phyloP scores from a whole-genome alignment of 2,329 filamentous ascomycete species.

The Fusarium falciforme region DNA sequence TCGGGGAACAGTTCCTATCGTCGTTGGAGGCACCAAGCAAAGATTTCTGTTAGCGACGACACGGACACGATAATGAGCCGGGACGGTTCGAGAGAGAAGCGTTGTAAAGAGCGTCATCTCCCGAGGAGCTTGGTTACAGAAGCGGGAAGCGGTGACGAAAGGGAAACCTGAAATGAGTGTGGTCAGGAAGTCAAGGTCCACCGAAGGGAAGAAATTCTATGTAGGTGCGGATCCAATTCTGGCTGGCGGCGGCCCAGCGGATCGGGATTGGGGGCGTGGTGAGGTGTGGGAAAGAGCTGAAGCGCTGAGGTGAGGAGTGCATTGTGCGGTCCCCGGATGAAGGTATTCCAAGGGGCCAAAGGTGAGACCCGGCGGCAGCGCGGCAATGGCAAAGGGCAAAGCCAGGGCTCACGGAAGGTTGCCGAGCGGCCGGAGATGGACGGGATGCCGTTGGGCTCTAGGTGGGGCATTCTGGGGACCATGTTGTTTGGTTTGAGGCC shows the following conservation, averaged over 20 bases:
- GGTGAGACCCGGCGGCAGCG: constrained; percentile 23
- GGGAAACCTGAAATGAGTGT: constrained; percentile 17
- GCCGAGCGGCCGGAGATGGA: constrained; percentile 43
- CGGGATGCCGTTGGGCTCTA: constrained; percentile 30
- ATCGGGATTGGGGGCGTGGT: constrained; percentile 35
- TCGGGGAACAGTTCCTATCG: constrained; percentile 2
- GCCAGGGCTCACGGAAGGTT: constrained; percentile 38
- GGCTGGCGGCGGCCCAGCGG: constrained; percentile 41
- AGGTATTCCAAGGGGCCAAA: constrained; percentile 16
- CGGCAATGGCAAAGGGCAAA: constrained; percentile 11
- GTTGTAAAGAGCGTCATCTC: constrained; percentile 12
- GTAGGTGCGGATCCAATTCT: constrained; percentile 29
- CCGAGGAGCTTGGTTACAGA: constrained; percentile 21
- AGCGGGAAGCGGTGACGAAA: constrained; percentile 35
- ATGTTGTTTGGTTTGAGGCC: constrained; percentile 15
- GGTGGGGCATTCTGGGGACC: constrained; percentile 13
- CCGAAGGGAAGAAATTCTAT: constrained; percentile 13
- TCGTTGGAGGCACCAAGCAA: not conserved
- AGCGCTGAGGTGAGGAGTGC: constrained; percentile 12
- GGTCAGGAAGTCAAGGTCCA: constrained; percentile 10
- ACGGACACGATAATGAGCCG: constrained; percentile 44
- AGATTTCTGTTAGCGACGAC: constrained; percentile 7
- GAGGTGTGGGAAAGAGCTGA: constrained; percentile 2
- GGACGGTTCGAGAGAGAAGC: constrained; percentile 19
- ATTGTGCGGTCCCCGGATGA: constrained; percentile 7